Conservation (phyloP, 2,329 filamentous ascomycete genomes). For the Teratosphaeria nubilosa region DNA sequence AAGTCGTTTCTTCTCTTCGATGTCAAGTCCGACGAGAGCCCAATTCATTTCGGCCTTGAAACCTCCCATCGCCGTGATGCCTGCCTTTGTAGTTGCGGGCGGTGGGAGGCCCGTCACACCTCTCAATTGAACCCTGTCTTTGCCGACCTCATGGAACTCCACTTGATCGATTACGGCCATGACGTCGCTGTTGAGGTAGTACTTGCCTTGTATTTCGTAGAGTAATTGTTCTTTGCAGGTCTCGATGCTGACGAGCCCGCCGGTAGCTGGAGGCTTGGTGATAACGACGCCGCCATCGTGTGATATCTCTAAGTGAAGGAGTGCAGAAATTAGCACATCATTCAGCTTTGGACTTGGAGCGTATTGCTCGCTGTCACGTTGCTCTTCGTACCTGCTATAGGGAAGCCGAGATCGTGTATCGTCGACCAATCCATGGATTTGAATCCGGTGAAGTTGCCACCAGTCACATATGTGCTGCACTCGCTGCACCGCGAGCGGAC, state of each 20-base stretch:
- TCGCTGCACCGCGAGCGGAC: constrained; percentile 11
- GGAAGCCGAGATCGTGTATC: constrained; percentile 19
- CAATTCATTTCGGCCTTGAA: constrained; percentile 34
- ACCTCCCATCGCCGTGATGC: constrained; percentile 34
- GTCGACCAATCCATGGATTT: constrained; percentile 22
- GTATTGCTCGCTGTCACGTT: not conserved
- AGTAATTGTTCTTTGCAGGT: constrained; percentile 42
- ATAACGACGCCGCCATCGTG: constrained; percentile 24
- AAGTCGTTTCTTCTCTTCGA: constrained; percentile 34
- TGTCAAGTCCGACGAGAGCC: constrained; percentile 33
- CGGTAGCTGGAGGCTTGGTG: constrained; percentile 24
- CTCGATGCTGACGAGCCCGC: constrained; percentile 30
- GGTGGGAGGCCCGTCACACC: constrained; percentile 34
- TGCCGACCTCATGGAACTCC: constrained; percentile 39
- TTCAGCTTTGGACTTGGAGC: too few relatives aligned
- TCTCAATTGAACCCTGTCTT: constrained; percentile 38
- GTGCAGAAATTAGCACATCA: constrained; percentile 8
- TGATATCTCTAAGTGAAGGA: constrained; percentile 20
- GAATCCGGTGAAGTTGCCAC: constrained; percentile 32
- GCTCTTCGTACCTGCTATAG: not conserved
- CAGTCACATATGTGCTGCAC: constrained; percentile 27
- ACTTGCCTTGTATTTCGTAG: constrained; percentile 44
- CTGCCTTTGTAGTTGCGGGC: constrained; percentile 40
- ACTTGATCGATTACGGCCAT: constrained; percentile 39
- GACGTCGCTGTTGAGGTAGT: constrained; percentile 47